Conservation (phyloP, 2,329 filamentous ascomycete genomes). For the Furcasterigmium sp. region DNA sequence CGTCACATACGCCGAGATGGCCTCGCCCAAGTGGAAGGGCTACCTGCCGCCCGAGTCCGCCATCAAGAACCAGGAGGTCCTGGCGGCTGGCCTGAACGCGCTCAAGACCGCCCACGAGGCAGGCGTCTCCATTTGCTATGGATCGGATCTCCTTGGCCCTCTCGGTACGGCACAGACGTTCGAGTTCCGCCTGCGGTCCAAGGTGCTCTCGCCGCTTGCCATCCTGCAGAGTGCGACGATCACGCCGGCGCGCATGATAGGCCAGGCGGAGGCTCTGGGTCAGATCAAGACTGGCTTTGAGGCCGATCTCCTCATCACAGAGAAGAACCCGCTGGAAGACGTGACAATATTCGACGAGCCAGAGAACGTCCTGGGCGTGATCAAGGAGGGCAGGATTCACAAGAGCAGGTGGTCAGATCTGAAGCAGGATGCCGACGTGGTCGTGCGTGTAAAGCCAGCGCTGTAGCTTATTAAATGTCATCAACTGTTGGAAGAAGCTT, state of each 20-base stretch:
- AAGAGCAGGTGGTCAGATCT: slow-evolving; percentile 16
- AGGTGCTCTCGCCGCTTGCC: slow-evolving; percentile 14
- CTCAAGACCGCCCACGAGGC: slow-evolving; percentile 44
- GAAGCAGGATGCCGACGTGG: slow-evolving; percentile 9
- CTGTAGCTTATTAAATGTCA: background rate
- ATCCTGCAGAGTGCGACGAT: slow-evolving; percentile 29
- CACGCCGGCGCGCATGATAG: slow-evolving; percentile 44
- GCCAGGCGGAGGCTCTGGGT: slow-evolving; percentile 39
- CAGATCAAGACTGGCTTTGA: slow-evolving; percentile 43
- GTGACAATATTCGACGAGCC: slow-evolving; percentile 43
- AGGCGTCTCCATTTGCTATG: slow-evolving; percentile 51
- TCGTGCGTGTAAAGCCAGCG: slow-evolving; percentile 7
- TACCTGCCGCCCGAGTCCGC: slow-evolving; percentile 39
- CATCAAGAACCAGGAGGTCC: slow-evolving; percentile 44
- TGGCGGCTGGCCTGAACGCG: slow-evolving; percentile 38
- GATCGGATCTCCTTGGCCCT: slow-evolving; percentile 32
- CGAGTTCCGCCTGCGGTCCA: slow-evolving; percentile 23
- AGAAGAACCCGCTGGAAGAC: slow-evolving; percentile 48
- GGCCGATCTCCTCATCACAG: slow-evolving; percentile 49
- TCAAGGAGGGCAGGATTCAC: slow-evolving; percentile 47
- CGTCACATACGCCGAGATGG: slow-evolving; percentile 45
- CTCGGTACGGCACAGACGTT: slow-evolving; percentile 22
- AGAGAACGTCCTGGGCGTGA: slow-evolving; percentile 42
- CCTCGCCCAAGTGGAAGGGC: slow-evolving; percentile 31
- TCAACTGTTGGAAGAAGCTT: background rate